A percentile compares a stretch with the other conserved stretches of the same genome.
Conservation (phyloP, 306 rosid genomes). For the Senna tora region DNA sequence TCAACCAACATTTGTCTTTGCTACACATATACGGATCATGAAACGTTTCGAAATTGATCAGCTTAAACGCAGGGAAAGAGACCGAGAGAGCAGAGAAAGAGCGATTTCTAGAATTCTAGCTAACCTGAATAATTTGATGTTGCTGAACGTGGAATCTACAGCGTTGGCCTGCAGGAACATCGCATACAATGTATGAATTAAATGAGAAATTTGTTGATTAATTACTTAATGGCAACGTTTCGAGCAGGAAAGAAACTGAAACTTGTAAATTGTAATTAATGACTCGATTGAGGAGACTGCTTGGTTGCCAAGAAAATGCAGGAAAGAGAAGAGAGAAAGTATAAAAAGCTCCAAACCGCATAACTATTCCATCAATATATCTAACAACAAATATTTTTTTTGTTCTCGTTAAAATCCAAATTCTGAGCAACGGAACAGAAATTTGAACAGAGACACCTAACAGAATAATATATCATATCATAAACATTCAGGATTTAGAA, state of each 20-base stretch:
- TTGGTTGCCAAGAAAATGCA: conserved; percentile 39
- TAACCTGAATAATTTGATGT: conserved; percentile 60
- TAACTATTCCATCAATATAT: background rate
- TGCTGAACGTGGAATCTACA: conserved; percentile 43
- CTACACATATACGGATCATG: background rate
- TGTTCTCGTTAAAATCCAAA: background rate
- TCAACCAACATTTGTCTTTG: conserved; percentile 49
- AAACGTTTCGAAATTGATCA: conserved; percentile 29
- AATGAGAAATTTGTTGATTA: conserved; percentile 13
- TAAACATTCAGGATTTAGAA: conserved; percentile 25
- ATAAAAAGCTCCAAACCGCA: background rate
- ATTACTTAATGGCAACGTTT: background rate
- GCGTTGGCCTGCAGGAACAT: conserved; percentile 60
- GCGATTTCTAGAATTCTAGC: too few species aligned
- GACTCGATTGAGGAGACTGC: background rate
- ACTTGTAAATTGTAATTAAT: background rate
- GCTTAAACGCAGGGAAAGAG: background rate
- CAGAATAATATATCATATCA: background rate
- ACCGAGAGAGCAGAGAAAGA: conserved; percentile 3
- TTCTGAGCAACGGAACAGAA: background rate
- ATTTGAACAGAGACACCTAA: conserved; percentile 2
- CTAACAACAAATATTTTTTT: too few species aligned
- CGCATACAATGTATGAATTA: conserved; percentile 38
- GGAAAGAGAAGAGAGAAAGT: conserved; percentile 8
- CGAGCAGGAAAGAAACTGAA: conserved; percentile 17